A percentile compares a stretch with the other conserved stretches of the same genome.
Evolutionary conservation across 345 rosid genomes (phyloP).

Genomic region (Raphanus raphanistrum): DNA sequence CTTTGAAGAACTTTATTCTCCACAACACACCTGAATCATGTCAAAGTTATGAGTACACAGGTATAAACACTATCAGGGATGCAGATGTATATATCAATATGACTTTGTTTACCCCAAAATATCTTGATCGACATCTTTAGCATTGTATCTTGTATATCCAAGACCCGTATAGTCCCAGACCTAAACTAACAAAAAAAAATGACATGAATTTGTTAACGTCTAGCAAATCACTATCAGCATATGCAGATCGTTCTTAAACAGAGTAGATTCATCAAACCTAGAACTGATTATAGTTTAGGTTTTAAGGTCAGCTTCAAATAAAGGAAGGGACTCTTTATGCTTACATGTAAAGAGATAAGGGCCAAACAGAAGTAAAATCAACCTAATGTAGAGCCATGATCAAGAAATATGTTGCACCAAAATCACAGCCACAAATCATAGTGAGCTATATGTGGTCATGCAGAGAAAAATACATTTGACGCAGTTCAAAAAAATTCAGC

Average conservation of each 20-base stretch:
- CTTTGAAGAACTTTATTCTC: slow-evolving; percentile 93
- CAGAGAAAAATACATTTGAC: not conserved
- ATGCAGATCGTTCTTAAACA: not conserved
- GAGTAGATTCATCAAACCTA: not conserved
- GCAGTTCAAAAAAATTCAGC: not conserved
- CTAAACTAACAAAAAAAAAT: slow-evolving; percentile 34
- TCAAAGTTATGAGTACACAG: slow-evolving; percentile 24
- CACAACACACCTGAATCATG: slow-evolving; percentile 75
- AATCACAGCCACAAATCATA: not conserved
- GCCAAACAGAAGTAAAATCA: not conserved
- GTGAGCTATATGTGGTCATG: not conserved
- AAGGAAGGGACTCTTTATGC: not conserved
- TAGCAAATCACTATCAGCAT: not conserved
- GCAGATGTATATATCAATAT: not conserved
- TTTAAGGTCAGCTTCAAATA: not conserved
- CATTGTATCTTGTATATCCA: slow-evolving; percentile 78
- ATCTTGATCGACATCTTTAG: slow-evolving; percentile 75
- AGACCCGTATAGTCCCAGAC: slow-evolving; percentile 98
- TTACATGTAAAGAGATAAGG: not conserved
- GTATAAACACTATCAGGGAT: slow-evolving; percentile 3
- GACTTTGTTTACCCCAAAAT: slow-evolving; percentile 61
- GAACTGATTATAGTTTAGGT: not conserved
- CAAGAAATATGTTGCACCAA: not conserved
- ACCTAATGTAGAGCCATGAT: slow-evolving; percentile 2
- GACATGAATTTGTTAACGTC: not conserved